Evolutionary conservation across 192 early-diverging fungal species (phyloP).

Genomic region (Podila epicladia): DNA sequence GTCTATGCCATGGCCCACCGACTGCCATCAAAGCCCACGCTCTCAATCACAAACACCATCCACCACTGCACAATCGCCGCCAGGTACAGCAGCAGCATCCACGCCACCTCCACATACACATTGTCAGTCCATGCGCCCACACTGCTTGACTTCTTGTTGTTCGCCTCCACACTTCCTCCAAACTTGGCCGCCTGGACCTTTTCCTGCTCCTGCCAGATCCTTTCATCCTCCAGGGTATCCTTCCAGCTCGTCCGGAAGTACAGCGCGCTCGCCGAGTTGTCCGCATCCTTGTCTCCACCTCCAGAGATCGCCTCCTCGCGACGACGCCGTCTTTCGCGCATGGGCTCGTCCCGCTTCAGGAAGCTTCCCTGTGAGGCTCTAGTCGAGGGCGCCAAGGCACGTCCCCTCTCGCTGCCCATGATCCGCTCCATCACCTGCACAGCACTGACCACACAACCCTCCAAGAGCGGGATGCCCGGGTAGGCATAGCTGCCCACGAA

Average conservation of each 20-base stretch:
- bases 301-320: slow-evolving; percentile 12
- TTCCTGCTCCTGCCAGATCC: slow-evolving; percentile 43
- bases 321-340: slow-evolving; percentile 28
- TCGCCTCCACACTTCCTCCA: slow-evolving; percentile 3
- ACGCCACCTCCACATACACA: slow-evolving; percentile 43
- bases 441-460: slow-evolving; percentile 68
- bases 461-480: slow-evolving; percentile 69
- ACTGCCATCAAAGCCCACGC: slow-evolving; percentile 39
- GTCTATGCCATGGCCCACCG: slow-evolving; percentile 45
- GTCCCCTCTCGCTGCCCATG: slow-evolving; percentile 14
- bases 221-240: slow-evolving; percentile 43
- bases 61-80: slow-evolving; percentile 42
- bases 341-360: slow-evolving; percentile 40
- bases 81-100: slow-evolving; percentile 42
- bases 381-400: slow-evolving; percentile 3
- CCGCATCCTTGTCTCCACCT: neutral
- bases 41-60: slow-evolving; percentile 45
- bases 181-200: neutral
- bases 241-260: slow-evolving; percentile 45
- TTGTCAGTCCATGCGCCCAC: slow-evolving; percentile 45
- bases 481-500: slow-evolving; percentile 68
- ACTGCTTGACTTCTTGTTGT: neutral
- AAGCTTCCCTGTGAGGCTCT: slow-evolving; percentile 24
- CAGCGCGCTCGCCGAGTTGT: slow-evolving; percentile 6
- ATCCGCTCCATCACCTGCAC: slow-evolving; percentile 63